Percentiles rank a stretch among this genome's conserved stretches.
Conservation (phyloP, 306 rosid species). For the Adenanthera pavonina region DNA sequence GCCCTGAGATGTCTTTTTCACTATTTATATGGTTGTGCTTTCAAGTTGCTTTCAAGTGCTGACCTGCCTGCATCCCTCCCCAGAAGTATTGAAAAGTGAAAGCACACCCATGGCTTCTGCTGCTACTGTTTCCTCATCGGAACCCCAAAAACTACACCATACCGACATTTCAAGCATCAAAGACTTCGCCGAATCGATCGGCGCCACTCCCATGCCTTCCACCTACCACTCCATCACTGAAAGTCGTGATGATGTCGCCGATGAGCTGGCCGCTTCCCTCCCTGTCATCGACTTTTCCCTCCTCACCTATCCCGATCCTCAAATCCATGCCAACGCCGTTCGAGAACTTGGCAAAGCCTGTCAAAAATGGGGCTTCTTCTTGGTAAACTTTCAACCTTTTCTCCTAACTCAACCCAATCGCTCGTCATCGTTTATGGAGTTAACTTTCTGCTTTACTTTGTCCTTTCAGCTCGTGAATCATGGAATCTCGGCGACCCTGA, state of each 20-base stretch:
- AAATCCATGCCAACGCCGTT: background rate
- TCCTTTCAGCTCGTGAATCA: no score
- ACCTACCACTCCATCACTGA: background rate
- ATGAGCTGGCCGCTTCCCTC: constrained; percentile 15
- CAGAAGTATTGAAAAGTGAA: no score
- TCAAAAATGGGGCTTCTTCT: background rate
- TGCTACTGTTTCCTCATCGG: background rate
- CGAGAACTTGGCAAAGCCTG: constrained; percentile 30
- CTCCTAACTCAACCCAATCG: background rate
- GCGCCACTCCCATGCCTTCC: no score
- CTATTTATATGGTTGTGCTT: no score
- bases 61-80: no score
- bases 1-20: no score
- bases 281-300: constrained; percentile 38
- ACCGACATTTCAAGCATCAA: no score
- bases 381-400: background rate
- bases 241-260: constrained; percentile 32
- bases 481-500: no score
- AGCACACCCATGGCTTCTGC: background rate
- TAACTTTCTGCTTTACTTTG: no score
- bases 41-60: no score
- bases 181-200: no score
- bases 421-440: background rate
- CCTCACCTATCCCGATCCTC: constrained; percentile 19
- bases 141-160: no score